Base-by-base conservation (phyloP, 495 filamentous ascomycete species). In the Thermothielavioides terrestris region DNA sequence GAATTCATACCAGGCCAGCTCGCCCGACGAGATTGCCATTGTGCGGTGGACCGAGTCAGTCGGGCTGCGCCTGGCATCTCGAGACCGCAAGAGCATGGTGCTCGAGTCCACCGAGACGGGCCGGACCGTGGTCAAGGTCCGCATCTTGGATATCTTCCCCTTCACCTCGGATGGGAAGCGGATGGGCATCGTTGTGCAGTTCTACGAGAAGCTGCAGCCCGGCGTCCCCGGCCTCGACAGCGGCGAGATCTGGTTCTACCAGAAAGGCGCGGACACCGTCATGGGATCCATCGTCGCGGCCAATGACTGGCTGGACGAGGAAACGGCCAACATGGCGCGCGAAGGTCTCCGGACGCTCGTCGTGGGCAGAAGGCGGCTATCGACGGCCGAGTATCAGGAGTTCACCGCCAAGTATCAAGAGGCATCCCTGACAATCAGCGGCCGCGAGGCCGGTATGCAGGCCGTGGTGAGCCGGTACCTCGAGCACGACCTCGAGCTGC, bases 221-320 rank as follows among this genome's bases (percentile, higher is more conserved):
- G 60, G 63, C 1, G 38, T 58, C 0, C 59, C 70, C 5, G 66
- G 63, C 6, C 69, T 72, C 12, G 68, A 64, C 18, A 71, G 69
- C 30, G 76, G 79, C 23, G 90, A 96, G 58, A 89, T 96, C 20
- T 97, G 92, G 88, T 99, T 99, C 67, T 99, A 89, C 59, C 89
- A 99, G 54, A 99, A 99, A 65, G 94, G 94, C 22, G 94, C 94
- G 6, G 94, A 99, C 63, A 97, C 94, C 0, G 89, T 97, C 37
- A 99, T 99, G 94, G 75, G 81, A 14, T 77, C 85, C 11, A 97
- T 99, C 53, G 94, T 99, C 23, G 86, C 83, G 12, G 77, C 88
- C 11, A 96, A 96, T 60, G 92, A 97, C 72, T 99, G 94, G 94
- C 78, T 99, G 3, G 94, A 97, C 49, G 94, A 99, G 60, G 94